Conservation (phyloP, 352 stramenopile species). For the Plasmopara muralis region DNA sequence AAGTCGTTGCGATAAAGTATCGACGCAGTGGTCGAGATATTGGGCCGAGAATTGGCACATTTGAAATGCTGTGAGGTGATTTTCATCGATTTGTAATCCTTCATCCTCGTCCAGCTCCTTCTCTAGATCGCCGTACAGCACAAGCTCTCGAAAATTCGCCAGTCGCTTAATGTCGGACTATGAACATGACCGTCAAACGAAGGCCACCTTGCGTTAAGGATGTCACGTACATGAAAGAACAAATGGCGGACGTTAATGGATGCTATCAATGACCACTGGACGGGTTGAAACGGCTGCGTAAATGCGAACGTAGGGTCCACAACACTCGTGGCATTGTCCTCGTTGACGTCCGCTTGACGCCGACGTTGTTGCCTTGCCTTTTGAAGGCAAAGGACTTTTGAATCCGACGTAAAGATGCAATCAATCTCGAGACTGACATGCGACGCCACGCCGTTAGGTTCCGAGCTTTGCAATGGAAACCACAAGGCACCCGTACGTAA, state of each 20-base stretch:
- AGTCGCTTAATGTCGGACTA: conserved; percentile 52
- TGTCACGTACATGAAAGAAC: conserved; percentile 47
- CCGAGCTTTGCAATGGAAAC: conserved; percentile 30
- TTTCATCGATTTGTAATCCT: conserved; percentile 44
- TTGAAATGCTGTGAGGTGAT: conserved; percentile 42
- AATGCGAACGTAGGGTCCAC: conserved; percentile 56
- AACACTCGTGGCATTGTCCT: conserved; percentile 13
- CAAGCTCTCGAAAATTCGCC: conserved; percentile 38
- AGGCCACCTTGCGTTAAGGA: neutral
- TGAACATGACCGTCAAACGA: conserved; percentile 1
- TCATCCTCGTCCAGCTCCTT: conserved; percentile 44
- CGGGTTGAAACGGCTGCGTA: conserved; percentile 30
- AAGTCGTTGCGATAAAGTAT: conserved; percentile 28
- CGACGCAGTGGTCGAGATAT: conserved; percentile 60
- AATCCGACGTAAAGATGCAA: conserved; percentile 27
- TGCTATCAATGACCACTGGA: conserved; percentile 58
- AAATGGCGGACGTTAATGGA: conserved; percentile 49
- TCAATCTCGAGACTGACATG: conserved; percentile 35
- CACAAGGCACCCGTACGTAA: conserved; percentile 25
- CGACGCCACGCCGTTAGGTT: conserved; percentile 7
- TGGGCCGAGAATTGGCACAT: conserved; percentile 55
- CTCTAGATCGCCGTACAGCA: conserved; percentile 49
- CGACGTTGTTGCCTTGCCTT: conserved; percentile 8
- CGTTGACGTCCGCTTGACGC: conserved; percentile 2
- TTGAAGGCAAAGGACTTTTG: conserved; percentile 20